Conservation (phyloP, 345 rosid species). For the Melaleuca alternifolia region DNA sequence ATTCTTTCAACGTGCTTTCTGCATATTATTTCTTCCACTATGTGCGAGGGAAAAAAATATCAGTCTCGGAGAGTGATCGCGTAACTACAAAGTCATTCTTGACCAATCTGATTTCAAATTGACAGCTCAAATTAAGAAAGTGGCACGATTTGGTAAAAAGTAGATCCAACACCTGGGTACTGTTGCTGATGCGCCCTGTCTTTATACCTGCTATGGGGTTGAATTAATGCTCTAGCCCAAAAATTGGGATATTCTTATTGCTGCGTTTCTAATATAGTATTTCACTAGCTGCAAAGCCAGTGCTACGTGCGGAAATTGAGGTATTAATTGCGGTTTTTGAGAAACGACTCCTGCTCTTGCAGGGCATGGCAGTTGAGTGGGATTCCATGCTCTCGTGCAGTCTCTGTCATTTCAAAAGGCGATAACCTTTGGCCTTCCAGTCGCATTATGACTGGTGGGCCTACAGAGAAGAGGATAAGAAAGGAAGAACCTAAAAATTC, state of each 20-base stretch:
- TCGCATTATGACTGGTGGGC: too few relatives aligned
- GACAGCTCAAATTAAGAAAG: neutral
- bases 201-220: neutral
- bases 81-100: neutral
- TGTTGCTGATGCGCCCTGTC: neutral
- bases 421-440: neutral
- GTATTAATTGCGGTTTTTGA: neutral
- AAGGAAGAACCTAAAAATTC: neutral
- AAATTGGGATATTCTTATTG: neutral
- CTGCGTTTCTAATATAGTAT: neutral
- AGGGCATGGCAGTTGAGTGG: neutral
- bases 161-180: neutral
- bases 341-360: neutral
- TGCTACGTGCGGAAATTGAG: neutral
- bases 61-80: neutral
- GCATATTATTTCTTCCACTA: neutral
- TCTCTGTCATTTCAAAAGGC: neutral
- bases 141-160: neutral
- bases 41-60: neutral
- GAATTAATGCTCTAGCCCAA: neutral
- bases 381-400: neutral
- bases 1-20: neutral
- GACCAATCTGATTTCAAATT: neutral
- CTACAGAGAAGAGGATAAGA: neutral
- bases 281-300: neutral